Base-by-base conservation (phyloP, 2,329 filamentous ascomycete genomes). In the Exophiala mesophila region DNA sequence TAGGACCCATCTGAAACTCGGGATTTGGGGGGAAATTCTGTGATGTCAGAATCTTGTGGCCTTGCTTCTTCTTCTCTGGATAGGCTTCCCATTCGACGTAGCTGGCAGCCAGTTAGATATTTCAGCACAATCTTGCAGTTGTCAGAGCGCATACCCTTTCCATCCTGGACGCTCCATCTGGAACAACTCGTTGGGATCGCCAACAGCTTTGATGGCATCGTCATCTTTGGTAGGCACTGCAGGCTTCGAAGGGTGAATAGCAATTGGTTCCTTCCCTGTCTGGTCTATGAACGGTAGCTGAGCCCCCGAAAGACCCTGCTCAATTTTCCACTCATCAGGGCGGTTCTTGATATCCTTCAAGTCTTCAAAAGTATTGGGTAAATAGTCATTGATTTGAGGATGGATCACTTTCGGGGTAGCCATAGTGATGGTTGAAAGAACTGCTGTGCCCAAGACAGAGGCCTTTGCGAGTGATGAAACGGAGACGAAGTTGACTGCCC, bases 71-170 rank as follows among this genome's bases (percentile, higher is more conserved):
- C 60, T 83, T 85, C 36, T 83, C 77, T 0, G 82, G 81, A 41
- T 83, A 81, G 9, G 76, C 71, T 56, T 84, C 80, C 80, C 80
- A 84, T 54, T 84, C 80, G 3, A 85, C 68, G 45, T 82, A 85
- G 6, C 76, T 62, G 30, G 19, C 7, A 12, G 15, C 16, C 12
- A 15, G 36, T 45, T 28, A 48, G 40, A 30, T 24, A n/a, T n/a
- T n/a, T n/a, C n/a, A n/a, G n/a, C n/a, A n/a, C n/a, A n/a, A n/a
- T 19, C 35, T n/a, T 17, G 16, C 24, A n/a, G n/a, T n/a, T 18
- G 23, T 15, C 10, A 35, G 30, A 19, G n/a, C n/a, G n/a, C 49
- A 17, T 57, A 66, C 62, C 70, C 70, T 48, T 65, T 64, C 70
- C 71, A 73, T 5, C 69, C 70, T 19, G 64, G 57, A 7, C 58